These are phyloP conservation scores for Lodderomyces elongisporus DNA, from an alignment of 1,139 yeast species.

Conservation along the genomic window DNA sequence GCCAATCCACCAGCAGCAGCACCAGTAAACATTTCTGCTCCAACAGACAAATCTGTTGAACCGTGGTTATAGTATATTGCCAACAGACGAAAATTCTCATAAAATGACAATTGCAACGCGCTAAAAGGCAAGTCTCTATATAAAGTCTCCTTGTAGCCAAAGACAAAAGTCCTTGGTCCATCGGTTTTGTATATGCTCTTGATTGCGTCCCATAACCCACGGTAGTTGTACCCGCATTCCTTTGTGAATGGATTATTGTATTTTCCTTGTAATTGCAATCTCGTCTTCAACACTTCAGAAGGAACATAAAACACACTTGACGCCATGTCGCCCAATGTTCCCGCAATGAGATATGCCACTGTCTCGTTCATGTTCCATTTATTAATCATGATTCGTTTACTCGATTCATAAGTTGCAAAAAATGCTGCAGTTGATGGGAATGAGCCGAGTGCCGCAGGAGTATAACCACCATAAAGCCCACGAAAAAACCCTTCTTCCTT, in stretches of 20 bases:
- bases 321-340: conserved; percentile 86
- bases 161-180: conserved; percentile 72
- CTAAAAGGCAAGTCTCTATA: conserved; percentile 91
- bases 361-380: conserved; percentile 73
- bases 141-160: conserved; percentile 90
- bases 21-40: conserved; percentile 73
- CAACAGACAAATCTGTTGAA: conserved; percentile 49
- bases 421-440: conserved; percentile 92
- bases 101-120: conserved; percentile 92
- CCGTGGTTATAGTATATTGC: conserved; percentile 44
- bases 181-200: conserved; percentile 58
- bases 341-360: conserved; percentile 73
- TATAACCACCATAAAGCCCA: conserved; percentile 89
- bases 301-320: conserved; percentile 96
- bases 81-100: conserved; percentile 71
- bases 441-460: conserved; percentile 87
- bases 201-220: conserved; percentile 65
- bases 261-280: conserved; percentile 87
- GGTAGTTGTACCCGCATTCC: conserved; percentile 80
- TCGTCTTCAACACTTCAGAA: conserved; percentile 88
- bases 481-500: conserved; percentile 77
- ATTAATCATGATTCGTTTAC: conserved; percentile 66
- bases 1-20: conserved; percentile 97
- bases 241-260: conserved; percentile 72
- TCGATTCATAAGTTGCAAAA: conserved; percentile 81